Percentiles rank a stretch among this genome's conserved stretches.
Conservation (phyloP, 805 yeast genomes). For the Lachancea sp. region DNA sequence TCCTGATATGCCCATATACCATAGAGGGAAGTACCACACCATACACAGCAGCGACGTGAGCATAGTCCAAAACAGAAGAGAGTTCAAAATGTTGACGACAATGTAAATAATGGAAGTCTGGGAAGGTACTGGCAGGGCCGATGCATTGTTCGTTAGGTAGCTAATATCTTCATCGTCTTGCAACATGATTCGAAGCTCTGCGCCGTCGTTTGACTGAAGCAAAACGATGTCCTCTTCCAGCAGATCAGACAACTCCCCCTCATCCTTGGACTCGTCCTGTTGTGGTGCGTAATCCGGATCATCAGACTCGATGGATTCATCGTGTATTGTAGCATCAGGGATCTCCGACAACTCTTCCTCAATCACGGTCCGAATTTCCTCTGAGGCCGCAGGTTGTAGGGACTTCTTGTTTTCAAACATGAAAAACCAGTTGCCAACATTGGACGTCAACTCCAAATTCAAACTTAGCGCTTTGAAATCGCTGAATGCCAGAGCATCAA, state of each 20-base stretch:
- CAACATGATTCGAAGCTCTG: constrained; percentile 19
- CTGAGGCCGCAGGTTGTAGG: constrained; percentile 1
- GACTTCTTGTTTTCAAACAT: constrained; percentile 13
- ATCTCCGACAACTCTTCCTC: constrained; percentile 6
- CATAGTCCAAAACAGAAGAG: constrained; percentile 81
- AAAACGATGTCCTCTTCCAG: constrained; percentile 5
- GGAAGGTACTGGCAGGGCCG: constrained; percentile 12
- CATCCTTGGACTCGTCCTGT: neutral
- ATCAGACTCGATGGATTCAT: neutral
- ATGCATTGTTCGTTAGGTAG: constrained; percentile 8
- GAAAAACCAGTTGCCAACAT: constrained; percentile 19
- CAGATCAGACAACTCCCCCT: constrained; percentile 3
- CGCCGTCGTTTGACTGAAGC: constrained; percentile 10
- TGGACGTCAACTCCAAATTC: constrained; percentile 10
- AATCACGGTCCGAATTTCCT: constrained; percentile 4
- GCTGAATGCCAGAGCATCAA: constrained; percentile 69
- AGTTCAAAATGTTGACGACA: constrained; percentile 42
- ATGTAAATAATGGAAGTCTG: constrained; percentile 32
- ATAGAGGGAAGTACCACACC: constrained; percentile 95
- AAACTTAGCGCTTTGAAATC: constrained; percentile 44
- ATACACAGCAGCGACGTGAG: constrained; percentile 74
- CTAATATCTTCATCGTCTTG: constrained; percentile 21
- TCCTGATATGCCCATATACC: constrained; percentile 98
- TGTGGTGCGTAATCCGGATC: constrained; percentile 4
- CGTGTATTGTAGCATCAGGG: neutral